phyloP scores from a whole-genome alignment of 129 eudicot genomes.

The Artemisia tridentata region DNA sequence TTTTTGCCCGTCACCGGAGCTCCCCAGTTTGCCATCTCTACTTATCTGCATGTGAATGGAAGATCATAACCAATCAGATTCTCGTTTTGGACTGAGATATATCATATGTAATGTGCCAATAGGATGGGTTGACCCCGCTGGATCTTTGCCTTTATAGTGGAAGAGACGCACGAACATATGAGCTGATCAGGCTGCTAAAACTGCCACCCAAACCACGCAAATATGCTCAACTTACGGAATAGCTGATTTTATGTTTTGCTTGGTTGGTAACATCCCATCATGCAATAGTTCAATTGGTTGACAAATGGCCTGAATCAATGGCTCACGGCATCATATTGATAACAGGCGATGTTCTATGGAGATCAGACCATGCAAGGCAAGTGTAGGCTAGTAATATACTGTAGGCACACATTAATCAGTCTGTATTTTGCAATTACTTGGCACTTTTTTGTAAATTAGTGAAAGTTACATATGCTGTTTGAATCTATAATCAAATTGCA shows the following conservation, averaged over 20 bases:
- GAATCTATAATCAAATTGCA: no score
- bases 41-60: background rate
- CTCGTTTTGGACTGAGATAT: background rate
- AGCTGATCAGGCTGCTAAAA: constrained; percentile 74
- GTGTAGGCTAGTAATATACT: constrained; percentile 3
- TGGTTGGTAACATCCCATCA: constrained; percentile 1
- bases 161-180: constrained; percentile 65
- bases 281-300: constrained; percentile 1
- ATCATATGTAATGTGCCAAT: constrained; percentile 17
- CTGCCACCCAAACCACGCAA: constrained; percentile 41
- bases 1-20: background rate
- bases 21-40: background rate
- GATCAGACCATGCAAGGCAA: background rate
- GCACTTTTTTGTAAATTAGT: background rate
- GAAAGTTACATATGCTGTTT: background rate
- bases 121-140: constrained; percentile 92
- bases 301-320: background rate
- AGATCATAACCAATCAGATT: background rate
- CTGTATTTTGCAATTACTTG: constrained; percentile 5
- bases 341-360: background rate
- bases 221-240: constrained; percentile 28
- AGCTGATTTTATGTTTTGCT: constrained; percentile 5
- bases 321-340: background rate
- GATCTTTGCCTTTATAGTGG: constrained; percentile 89
- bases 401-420: constrained; percentile 2